Percentiles rank a stretch among this genome's conserved stretches.
These are phyloP conservation scores for Centella asiatica DNA, from an alignment of 129 eudicot species.

Conservation along the genomic window DNA sequence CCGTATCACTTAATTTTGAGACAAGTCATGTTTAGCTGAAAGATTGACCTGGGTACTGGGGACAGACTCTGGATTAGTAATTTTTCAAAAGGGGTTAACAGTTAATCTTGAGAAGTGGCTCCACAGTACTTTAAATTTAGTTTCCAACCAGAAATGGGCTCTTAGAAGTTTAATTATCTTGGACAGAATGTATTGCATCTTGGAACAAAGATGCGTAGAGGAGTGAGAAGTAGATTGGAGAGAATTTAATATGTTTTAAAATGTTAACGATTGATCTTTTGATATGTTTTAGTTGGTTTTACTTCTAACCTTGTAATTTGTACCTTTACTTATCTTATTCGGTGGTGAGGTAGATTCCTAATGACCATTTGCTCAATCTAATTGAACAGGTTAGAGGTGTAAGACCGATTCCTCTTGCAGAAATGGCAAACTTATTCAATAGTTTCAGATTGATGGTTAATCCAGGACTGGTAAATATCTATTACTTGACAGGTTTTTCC, in stretches of 20 bases:
- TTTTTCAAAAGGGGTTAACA: no score
- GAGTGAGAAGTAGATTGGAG: no score
- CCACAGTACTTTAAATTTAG: no score
- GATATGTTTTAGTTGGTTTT: neutral
- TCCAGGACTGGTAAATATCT: constrained; percentile 82
- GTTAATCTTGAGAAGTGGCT: no score
- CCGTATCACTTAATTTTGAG: no score
- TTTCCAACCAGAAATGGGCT: no score
- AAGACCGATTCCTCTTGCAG: constrained; percentile 77
- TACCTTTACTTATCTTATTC: neutral
- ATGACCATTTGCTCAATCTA: constrained; percentile 1
- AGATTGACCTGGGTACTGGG: no score
- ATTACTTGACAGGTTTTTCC: neutral
- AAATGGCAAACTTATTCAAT: constrained; percentile 82
- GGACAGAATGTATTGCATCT: no score
- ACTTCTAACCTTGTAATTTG: neutral
- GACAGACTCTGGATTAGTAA: no score
- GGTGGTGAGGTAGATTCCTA: neutral
- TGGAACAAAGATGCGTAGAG: no score
- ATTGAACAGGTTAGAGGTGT: constrained; percentile 88
- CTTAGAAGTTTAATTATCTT: no score
- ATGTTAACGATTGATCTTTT: neutral
- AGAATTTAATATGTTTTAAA: neutral
- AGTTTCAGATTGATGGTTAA: constrained; percentile 57
- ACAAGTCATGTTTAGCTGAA: no score